Evolutionary conservation across 129 eudicot genomes (phyloP), one percentile per base, ranked within the genome.

Genomic region (Centrapalus pauciflorus): DNA sequence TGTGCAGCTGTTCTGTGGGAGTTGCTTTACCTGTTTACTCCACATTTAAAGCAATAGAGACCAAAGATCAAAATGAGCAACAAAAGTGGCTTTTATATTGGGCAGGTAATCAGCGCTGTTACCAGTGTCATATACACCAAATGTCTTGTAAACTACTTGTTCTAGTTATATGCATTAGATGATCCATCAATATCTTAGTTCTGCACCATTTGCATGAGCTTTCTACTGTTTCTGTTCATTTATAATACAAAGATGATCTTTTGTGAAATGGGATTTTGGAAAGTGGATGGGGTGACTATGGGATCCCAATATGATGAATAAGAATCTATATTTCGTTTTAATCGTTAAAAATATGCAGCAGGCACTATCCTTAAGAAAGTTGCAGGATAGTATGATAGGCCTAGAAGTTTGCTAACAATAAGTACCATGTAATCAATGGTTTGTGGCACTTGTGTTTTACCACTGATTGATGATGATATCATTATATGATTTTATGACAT

Each of bases 61-160:
- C 81, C 2, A 82, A 71, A 55, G 76, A 93, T 78, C 84, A 55
- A 72, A 63, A 63, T 64, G 96, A 93, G 73, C 95, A 93, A 76
- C 89, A 78, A 27, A 93, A 75, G 77, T 83, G 89, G 90, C 98
- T 93, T 70, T 20, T 88, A 30, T 93, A 93, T 64, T 93, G 98
- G 98, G 96, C 98, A 80, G 98, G 98, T 93, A 72, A 72, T 83
- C 57, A 27, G n/a, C 46, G 49, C 17, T 64, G 54, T 37, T 52
- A 52, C 21, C 5, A 45, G 9, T 56, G 3, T 40, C 14, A 26
- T 5, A 29, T 25, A 16, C 69, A 16, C 2, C 38, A 61, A 41
- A 10, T 28, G 1, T n/a, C 11, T 27, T 16, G 38, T 26, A n/a
- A 38, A 40, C 13, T 28, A 25, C 38, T 25, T 64, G 19, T 64